Evolutionary conservation across 805 yeast species (phyloP), one percentile per base, ranked within the genome.

Genomic region (Metschnikowia proteae): DNA sequence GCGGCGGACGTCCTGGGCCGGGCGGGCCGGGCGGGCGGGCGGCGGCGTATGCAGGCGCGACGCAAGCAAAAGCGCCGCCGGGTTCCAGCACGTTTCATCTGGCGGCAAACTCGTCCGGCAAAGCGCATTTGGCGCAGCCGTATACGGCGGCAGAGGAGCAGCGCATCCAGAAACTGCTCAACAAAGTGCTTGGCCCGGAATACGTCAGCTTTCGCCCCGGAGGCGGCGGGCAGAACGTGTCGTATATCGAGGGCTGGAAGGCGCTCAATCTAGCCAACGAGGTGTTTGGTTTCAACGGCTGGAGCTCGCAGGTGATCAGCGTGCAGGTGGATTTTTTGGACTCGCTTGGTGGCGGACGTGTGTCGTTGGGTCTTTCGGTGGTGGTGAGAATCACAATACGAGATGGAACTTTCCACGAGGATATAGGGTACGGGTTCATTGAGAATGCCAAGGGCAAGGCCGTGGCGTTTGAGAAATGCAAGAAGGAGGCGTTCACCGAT

Each of bases 401-500:
- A 57, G 95, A 88, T 61, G 97, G 97, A 0, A 82, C 96, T 0
- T 86, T 72, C 60, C 89, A 84, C 47, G 94, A 86, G 59, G 86
- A 85, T 51, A 74, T 79, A 23, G 97, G 97, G 0, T 78, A 80
- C 53, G 96, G 96, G 5, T 79, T 76, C 44, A 78, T 81, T 23
- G 94, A 87, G 42, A 84, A 83, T 50, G 86, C 88, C 38, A 78
- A 80, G 43, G 74, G 82, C 23, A 83, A 80, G 61, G 84, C 85
- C 2, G 79, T 80, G 68, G 92, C 96, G 0, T 84, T 79, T 62
- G 88, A 82, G 46, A 89, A 87, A 61, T 86, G 95, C 48, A 83
- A 82, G 62, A 87, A 88, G 58, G 94, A 86, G 58, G 94, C 96
- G 0, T 78, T 84, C n/a, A 86, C 91, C 0, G 91, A 87, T 63